Base-by-base conservation (phyloP, 352 stramenopile species). In the Globisporangium polare region DNA sequence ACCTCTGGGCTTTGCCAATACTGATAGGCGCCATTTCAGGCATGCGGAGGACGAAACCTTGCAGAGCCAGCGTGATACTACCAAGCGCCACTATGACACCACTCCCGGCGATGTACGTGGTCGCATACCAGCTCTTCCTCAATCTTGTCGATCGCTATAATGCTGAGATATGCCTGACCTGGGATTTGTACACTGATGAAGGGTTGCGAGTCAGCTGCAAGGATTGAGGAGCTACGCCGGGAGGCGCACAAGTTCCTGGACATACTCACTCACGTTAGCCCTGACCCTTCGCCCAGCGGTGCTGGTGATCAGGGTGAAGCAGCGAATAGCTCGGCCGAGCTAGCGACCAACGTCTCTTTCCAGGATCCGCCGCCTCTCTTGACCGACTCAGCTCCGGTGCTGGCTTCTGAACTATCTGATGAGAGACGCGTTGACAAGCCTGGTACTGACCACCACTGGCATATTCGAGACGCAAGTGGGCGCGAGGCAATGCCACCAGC, bases 181-280 rank as follows among this genome's bases (percentile, higher is more conserved):
- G 49, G 27, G 41, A 17, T 46, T 18, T 54, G 17, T 20, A 12
- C 26, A 26, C 10, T 39, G 18, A 26, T 54, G 8, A 7, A 56
- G 50, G 50, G 24, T 3, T 29, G n/a, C 10, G 29, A 43, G 43
- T n/a, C 27, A 24, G 50, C 60, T 9, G 17, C 17, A 17, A 57
- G 49, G 27, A 37, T 49, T 18, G 37, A 65, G 9, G 17, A 65
- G 24, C 52, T 65, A 18, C 50, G 60, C 5, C n/a, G 24, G 22
- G 50, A 65, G 33, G 55, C 50, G 15, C 60, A 54, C 10, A 43
- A 47, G 51, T 60, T 47, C 37, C 27, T 65, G 15, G 31, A 42
- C 7, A 47, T 33, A 33, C 51, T 65, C 31, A 33, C 39, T 6
- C 7, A 53, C 29, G 12, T 15, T n/a, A 31, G 22, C 15, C 43